phyloP scores from a whole-genome alignment of 345 rosid genomes.

The Gossypium longicalyx region DNA sequence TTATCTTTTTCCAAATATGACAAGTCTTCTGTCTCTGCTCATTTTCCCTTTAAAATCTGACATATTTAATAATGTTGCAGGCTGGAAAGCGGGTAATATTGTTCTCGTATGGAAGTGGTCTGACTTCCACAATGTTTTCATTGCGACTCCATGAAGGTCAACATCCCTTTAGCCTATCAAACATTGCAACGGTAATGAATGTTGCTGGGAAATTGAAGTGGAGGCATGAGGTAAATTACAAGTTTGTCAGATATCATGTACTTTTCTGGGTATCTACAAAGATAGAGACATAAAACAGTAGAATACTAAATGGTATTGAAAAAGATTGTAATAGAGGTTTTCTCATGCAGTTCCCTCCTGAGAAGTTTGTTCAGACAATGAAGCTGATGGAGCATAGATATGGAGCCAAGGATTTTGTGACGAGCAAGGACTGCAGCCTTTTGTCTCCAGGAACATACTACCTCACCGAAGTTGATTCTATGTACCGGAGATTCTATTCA shows the following conservation, averaged over 20 bases:
- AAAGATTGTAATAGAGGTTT: neutral
- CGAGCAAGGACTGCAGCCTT: constrained; percentile 80
- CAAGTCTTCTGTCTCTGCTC: neutral
- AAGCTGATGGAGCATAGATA: constrained; percentile 96
- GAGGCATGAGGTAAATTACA: constrained; percentile 73
- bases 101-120: constrained; percentile 98
- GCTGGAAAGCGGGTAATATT: constrained; percentile 69
- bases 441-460: constrained; percentile 91
- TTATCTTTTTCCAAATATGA: constrained; percentile 7
- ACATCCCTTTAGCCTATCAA: constrained; percentile 74
- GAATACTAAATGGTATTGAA: neutral
- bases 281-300: neutral
- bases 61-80: constrained; percentile 32
- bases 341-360: constrained; percentile 61
- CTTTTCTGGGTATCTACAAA: neutral
- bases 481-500: constrained; percentile 89
- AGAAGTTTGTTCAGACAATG: constrained; percentile 80
- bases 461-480: constrained; percentile 85
- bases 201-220: constrained; percentile 68
- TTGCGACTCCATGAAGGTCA: constrained; percentile 55
- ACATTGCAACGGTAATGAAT: constrained; percentile 69
- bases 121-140: constrained; percentile 90
- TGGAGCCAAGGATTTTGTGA: constrained; percentile 86
- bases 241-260: neutral
- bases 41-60: neutral